Conservation (phyloP, 495 filamentous ascomycete species). For the Penicillium lividum region DNA sequence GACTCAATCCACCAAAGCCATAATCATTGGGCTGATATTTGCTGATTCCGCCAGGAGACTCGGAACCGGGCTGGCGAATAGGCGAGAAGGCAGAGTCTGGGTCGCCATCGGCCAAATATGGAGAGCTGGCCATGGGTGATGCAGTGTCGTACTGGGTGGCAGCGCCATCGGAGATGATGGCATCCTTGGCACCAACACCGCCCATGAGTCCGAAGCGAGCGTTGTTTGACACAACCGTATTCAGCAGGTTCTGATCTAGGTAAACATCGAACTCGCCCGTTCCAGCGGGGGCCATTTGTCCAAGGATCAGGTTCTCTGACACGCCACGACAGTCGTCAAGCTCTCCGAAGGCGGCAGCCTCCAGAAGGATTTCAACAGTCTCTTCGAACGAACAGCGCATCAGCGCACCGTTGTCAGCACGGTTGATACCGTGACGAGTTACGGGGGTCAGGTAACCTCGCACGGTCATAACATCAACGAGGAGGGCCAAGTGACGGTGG, state of each 20-base stretch:
- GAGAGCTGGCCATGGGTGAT: slow-evolving; percentile 81
- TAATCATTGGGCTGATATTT: slow-evolving; percentile 53
- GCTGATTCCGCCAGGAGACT: slow-evolving; percentile 74
- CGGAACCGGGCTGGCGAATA: slow-evolving; percentile 73
- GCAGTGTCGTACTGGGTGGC: slow-evolving; percentile 93
- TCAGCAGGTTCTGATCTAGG: slow-evolving; percentile 90
- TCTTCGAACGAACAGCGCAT: slow-evolving; percentile 99
- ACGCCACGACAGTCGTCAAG: slow-evolving; percentile 97
- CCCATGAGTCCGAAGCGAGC: slow-evolving; percentile 77
- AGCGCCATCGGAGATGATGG: slow-evolving; percentile 71
- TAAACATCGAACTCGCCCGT: slow-evolving; percentile 93
- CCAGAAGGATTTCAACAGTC: slow-evolving; percentile 95
- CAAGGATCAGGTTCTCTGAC: slow-evolving; percentile 98
- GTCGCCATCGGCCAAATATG: slow-evolving; percentile 73
- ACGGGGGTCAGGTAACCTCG: slow-evolving; percentile 91
- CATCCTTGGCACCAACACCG: slow-evolving; percentile 70
- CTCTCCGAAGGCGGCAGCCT: slow-evolving; percentile 91
- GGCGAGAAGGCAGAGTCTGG: slow-evolving; percentile 86
- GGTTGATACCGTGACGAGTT: slow-evolving; percentile 97
- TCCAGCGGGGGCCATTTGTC: slow-evolving; percentile 93
- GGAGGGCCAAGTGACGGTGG: slow-evolving; percentile 91
- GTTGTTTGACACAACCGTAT: slow-evolving; percentile 90
- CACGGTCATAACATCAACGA: slow-evolving; percentile 98
- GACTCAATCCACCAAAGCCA: slow-evolving; percentile 63
- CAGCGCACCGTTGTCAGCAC: slow-evolving; percentile 93